phyloP scores from a whole-genome alignment of 78 protist genomes.

The Dictyostelium capitatum region DNA sequence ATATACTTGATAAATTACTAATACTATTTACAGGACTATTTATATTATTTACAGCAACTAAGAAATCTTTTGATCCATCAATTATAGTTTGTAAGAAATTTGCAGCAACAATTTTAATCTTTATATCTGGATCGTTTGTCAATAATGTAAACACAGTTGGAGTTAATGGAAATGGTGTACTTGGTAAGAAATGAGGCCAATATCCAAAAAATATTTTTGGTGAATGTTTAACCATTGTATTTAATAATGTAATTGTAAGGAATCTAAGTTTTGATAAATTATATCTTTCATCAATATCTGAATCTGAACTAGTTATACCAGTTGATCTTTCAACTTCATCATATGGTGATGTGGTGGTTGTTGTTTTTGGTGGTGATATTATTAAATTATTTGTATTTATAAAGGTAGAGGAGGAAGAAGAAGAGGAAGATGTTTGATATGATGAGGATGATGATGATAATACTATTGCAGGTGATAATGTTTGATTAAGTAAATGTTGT shows the following conservation, averaged over 20 bases:
- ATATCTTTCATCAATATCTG: conserved; percentile 66
- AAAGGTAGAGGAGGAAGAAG: no score
- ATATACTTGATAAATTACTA: neutral
- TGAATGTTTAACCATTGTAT: conserved; percentile 36
- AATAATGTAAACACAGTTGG: conserved; percentile 43
- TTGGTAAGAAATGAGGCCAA: conserved; percentile 53
- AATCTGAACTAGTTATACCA: conserved; percentile 69
- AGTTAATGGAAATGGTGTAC: conserved; percentile 20
- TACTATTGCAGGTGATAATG: neutral
- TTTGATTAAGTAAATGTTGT: neutral
- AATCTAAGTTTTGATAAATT: conserved; percentile 44
- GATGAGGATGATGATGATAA: no score
- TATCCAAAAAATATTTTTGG: conserved; percentile 58
- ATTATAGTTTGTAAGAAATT: conserved; percentile 17
- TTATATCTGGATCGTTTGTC: conserved; percentile 42
- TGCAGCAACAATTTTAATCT: conserved; percentile 24
- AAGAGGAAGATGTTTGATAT: no score
- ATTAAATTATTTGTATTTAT: no score
- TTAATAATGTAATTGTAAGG: conserved; percentile 25
- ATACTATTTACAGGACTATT: neutral
- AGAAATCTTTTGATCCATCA: conserved; percentile 53
- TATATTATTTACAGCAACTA: conserved; percentile 19
- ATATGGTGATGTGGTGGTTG: no score
- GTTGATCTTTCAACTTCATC: conserved; percentile 12
- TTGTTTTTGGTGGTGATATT: neutral